Evolutionary conservation across 208 protist genomes (phyloP), one percentile per base, ranked within the genome.

Genomic region (Leishmania lainsoni): DNA sequence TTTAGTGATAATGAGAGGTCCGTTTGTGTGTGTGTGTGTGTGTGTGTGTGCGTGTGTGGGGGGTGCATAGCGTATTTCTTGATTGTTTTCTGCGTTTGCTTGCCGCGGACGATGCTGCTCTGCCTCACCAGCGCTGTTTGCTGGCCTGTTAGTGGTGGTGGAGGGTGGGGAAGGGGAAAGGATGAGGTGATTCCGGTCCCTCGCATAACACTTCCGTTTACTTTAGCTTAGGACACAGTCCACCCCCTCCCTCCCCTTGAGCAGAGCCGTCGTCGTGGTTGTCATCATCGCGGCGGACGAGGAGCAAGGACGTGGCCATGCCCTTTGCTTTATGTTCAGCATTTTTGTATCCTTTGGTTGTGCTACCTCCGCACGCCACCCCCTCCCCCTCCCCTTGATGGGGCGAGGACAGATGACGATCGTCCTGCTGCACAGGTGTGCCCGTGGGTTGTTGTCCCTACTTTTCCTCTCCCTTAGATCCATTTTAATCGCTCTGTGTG

Each of bases 1-100:
- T 76, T 59, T 80, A 78, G 71, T 39, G 49, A 74, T 22, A 61
- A 56, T 29, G 22, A 29, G 22, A n/a, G 6, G 59, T n/a, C 8
- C 59, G 26, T 65, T 8, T 14, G 20, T 5, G 54, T 22, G 20
- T n/a, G 61, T 0, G 22, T 54, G 71, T 59, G 71, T 61, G 49
- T 42, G 49, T 22, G 71, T 29, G 42, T 66, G 20, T n/a, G 61
- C n/a, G 22, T 54, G 71, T 59, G 71, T 75, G 49, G 39, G 22
- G 54, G 0, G 20, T 58, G 42, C 42, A 45, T 45, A 45, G 6
- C 42, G 42, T 45, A 45, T 45, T 45, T 45, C 42, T 45, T 45
- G 42, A 45, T 45, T 45, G 6, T 45, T 45, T 45, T 45, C 42
- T 45, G 42, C 54, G 12, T 22, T 58, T 26, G 26, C 4, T 26